Conservation (phyloP, 495 filamentous ascomycete species). For the Xylaria bambusicola region DNA sequence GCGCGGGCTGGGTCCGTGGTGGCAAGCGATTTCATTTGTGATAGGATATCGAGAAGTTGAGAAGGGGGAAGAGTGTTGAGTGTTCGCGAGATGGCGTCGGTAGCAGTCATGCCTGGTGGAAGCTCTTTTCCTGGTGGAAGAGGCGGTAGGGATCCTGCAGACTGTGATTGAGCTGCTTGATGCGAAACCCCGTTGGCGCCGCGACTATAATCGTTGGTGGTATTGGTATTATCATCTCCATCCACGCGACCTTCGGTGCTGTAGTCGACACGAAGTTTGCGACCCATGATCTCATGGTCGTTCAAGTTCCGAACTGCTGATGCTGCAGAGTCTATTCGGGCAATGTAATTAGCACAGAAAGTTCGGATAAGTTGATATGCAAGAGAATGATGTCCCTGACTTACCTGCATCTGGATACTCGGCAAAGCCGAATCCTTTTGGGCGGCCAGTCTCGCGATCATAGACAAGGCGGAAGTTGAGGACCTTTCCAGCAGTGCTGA, state of each 20-base stretch:
- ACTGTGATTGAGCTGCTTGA: constrained; percentile 19
- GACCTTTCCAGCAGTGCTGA: constrained; percentile 83
- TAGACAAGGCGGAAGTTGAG: constrained; percentile 93
- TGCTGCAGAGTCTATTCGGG: constrained; percentile 75
- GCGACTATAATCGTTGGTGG: constrained; percentile 48
- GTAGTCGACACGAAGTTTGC: constrained; percentile 92
- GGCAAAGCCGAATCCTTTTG: constrained; percentile 95
- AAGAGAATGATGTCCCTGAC: constrained; percentile 3
- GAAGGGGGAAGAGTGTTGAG: constrained; percentile 80
- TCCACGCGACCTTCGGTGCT: constrained; percentile 85
- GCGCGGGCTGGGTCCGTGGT: constrained; percentile 79
- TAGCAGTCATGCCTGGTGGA: constrained; percentile 75
- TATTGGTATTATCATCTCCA: constrained; percentile 54
- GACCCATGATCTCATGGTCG: constrained; percentile 92
- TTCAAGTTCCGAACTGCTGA: constrained; percentile 95
- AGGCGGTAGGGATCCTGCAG: constrained; percentile 61
- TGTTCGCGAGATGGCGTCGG: constrained; percentile 88
- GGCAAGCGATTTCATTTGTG: constrained; percentile 89
- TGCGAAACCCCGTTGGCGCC: constrained; percentile 31
- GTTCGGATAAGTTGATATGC: not conserved
- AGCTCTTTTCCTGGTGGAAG: constrained; percentile 84
- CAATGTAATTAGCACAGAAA: constrained; percentile 17
- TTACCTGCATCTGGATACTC: constrained; percentile 79
- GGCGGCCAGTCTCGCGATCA: constrained; percentile 91
- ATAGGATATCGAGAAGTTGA: constrained; percentile 90